These are phyloP conservation scores for Ogataea degrootiae DNA, from an alignment of 805 yeast species.

Conservation along the genomic window DNA sequence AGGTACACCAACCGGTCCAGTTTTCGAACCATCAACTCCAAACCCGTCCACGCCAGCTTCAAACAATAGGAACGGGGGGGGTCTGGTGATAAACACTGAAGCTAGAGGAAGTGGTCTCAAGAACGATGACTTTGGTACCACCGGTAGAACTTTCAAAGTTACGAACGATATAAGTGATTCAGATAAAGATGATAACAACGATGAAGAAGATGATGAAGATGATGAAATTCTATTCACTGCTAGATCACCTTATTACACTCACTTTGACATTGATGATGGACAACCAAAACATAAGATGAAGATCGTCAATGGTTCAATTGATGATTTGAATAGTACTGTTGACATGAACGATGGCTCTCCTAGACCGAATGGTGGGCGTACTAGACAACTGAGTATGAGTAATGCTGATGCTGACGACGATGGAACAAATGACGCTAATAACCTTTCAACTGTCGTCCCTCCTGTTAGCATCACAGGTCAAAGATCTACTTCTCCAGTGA, in stretches of 20 bases:
- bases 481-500: background rate
- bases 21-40: background rate
- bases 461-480: background rate
- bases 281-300: slow-evolving; percentile 19
- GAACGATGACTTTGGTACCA: background rate
- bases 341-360: slow-evolving; percentile 3
- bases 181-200: background rate
- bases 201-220: slow-evolving; percentile 18
- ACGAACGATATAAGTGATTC: background rate
- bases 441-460: background rate
- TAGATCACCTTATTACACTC: slow-evolving; percentile 29
- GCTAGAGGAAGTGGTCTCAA: background rate
- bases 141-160: background rate
- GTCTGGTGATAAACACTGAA: background rate
- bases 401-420: background rate
- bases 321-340: background rate
- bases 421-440: background rate
- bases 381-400: background rate
- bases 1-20: background rate
- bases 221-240: slow-evolving; percentile 32
- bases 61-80: background rate
- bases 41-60: background rate
- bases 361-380: slow-evolving; percentile 2
- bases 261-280: slow-evolving; percentile 18
- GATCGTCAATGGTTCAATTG: slow-evolving; percentile 18